Percentiles rank a stretch among this genome's conserved stretches.
Conservation (phyloP, 345 rosid genomes). For the Citrus hindsii region DNA sequence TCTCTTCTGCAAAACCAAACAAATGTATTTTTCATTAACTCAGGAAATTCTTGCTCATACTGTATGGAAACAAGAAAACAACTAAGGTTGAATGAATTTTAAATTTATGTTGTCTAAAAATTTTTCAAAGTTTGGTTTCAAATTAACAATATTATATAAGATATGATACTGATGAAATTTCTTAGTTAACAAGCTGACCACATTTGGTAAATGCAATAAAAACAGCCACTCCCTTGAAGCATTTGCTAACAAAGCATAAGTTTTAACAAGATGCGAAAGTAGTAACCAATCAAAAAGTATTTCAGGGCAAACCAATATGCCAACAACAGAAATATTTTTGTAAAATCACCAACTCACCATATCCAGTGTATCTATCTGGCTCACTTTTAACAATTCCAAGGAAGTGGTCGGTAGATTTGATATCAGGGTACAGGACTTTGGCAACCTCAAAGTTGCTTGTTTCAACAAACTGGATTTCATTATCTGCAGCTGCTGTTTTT, state of each 20-base stretch:
- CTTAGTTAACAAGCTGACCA: not conserved
- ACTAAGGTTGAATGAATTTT: not conserved
- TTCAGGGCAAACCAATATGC: not conserved
- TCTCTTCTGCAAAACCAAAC: constrained; percentile 54
- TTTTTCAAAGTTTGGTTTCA: not conserved
- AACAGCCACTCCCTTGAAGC: not conserved
- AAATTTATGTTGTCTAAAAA: not conserved
- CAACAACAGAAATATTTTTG: not conserved
- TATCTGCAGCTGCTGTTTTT: constrained; percentile 58
- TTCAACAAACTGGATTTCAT: constrained; percentile 76
- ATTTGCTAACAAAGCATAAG: not conserved
- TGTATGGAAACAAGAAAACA: not conserved
- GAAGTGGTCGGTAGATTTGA: constrained; percentile 33
- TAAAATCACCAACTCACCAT: constrained; percentile 47
- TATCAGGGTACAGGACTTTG: constrained; percentile 54
- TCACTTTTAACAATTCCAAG: constrained; percentile 79
- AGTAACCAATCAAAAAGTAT: not conserved
- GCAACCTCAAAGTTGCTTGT: constrained; percentile 43
- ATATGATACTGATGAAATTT: not conserved
- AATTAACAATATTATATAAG: not conserved
- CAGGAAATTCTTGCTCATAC: constrained; percentile 6
- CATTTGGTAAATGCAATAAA: not conserved
- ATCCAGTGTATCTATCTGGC: constrained; percentile 63
- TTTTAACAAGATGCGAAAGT: not conserved
- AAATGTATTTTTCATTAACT: constrained; percentile 4